These are phyloP conservation scores for Moesziomyces sp. DNA, from an alignment of 1,284 basidiomycete species.

Conservation along the genomic window DNA sequence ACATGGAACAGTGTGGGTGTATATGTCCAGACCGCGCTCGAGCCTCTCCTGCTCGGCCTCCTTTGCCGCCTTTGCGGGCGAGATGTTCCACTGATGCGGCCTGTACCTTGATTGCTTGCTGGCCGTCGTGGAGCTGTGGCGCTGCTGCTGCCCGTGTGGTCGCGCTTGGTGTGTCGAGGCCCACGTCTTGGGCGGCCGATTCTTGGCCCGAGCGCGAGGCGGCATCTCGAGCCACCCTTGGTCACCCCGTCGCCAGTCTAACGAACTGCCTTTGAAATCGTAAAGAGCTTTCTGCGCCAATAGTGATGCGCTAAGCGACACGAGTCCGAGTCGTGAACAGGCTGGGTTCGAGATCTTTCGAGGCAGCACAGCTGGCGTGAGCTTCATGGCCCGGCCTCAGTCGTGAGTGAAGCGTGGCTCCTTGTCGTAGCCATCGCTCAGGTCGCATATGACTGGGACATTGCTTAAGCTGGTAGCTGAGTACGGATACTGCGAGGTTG, in stretches of 20 bases:
- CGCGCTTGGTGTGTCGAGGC: conserved; percentile 22
- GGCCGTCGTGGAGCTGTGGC: background rate
- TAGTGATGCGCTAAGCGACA: too few species aligned
- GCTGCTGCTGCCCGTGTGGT: background rate
- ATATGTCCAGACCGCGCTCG: conserved; percentile 22
- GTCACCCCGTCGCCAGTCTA: conserved; percentile 1
- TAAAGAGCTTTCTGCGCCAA: too few species aligned
- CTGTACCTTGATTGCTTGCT: background rate
- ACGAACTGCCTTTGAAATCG: too few species aligned
- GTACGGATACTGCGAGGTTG: too few species aligned
- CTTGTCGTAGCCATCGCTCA: background rate
- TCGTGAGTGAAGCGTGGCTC: background rate
- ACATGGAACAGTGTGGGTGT: conserved; percentile 20
- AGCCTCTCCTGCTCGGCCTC: conserved; percentile 20
- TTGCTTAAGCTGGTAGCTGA: background rate
- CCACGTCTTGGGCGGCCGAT: conserved; percentile 38
- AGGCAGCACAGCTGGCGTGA: background rate
- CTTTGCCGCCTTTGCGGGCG: conserved; percentile 10
- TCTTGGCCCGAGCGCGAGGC: background rate
- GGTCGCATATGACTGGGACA: background rate
- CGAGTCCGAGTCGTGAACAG: too few species aligned
- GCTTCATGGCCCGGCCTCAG: background rate
- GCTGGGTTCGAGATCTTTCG: background rate
- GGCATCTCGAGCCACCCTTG: conserved; percentile 25
- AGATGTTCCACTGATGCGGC: background rate